A percentile compares a stretch with the other conserved stretches of the same genome.
phyloP scores from a whole-genome alignment of 805 yeast genomes.

The Maudiozyma pseudohumilis region DNA sequence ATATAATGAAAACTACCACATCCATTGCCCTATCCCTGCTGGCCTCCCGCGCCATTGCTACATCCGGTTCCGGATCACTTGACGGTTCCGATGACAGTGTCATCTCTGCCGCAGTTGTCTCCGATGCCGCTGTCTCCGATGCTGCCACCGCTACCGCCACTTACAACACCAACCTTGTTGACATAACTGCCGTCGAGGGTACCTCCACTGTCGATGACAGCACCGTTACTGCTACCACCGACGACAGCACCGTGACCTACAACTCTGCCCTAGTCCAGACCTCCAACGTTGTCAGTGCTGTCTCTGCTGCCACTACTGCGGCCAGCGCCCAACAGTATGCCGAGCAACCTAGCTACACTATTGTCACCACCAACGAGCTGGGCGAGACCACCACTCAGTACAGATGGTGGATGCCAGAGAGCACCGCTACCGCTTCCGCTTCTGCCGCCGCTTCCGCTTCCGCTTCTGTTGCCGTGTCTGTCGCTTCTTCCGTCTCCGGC shows the following conservation, averaged over 20 bases:
- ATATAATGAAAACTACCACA: background rate
- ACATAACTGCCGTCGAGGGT: background rate
- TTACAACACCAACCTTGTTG: background rate
- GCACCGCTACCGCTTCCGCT: background rate
- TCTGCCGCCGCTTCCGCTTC: background rate
- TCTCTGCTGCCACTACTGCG: no score
- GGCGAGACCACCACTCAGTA: slow-evolving; percentile 14
- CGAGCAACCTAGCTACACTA: slow-evolving; percentile 10
- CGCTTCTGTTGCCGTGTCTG: background rate
- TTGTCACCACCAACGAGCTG: slow-evolving; percentile 13
- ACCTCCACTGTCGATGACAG: slow-evolving; percentile 2
- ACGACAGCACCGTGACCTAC: background rate
- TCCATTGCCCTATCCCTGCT: background rate
- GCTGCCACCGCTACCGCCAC: background rate
- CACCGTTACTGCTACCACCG: slow-evolving; percentile 1
- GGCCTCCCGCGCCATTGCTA: background rate
- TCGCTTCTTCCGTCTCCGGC: background rate
- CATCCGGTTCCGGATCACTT: background rate
- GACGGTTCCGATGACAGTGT: background rate
- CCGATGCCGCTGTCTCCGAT: background rate
- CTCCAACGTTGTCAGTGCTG: slow-evolving; percentile 1
- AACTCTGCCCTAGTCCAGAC: slow-evolving; percentile 1
- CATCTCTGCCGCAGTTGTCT: background rate
- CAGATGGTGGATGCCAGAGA: slow-evolving; percentile 12
- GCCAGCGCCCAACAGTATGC: slow-evolving; percentile 8